Percentiles rank a stretch among this genome's conserved stretches.
phyloP scores from a whole-genome alignment of 768 basidiomycete genomes.

The Suillus spraguei region DNA sequence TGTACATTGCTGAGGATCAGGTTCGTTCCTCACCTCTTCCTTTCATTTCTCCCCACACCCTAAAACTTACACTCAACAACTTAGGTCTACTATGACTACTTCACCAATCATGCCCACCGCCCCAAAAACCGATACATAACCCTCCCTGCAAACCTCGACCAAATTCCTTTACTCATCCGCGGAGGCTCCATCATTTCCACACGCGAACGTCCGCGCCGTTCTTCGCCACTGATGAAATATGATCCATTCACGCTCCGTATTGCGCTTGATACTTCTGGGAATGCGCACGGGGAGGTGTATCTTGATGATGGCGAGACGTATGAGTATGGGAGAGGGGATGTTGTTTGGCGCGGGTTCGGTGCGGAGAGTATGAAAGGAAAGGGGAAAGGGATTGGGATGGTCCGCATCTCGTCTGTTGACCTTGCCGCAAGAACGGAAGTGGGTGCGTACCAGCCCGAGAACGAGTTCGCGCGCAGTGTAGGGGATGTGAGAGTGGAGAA shows the following conservation, averaged over 20 bases:
- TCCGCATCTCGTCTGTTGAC: slow-evolving; percentile 54
- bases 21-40: slow-evolving; percentile 37
- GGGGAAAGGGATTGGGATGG: slow-evolving; percentile 39
- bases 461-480: slow-evolving; percentile 70
- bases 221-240: slow-evolving; percentile 51
- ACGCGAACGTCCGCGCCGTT: slow-evolving; percentile 82
- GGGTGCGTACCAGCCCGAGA: slow-evolving; percentile 50
- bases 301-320: slow-evolving; percentile 89
- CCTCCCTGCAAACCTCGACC: slow-evolving; percentile 77
- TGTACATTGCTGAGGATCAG: slow-evolving; percentile 90
- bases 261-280: slow-evolving; percentile 61
- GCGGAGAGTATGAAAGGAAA: slow-evolving; percentile 37
- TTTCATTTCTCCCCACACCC: not conserved
- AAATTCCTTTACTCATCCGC: slow-evolving; percentile 83
- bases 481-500: slow-evolving; percentile 75
- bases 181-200: slow-evolving; percentile 91
- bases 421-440: slow-evolving; percentile 39
- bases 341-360: slow-evolving; percentile 85
- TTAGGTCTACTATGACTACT: slow-evolving; percentile 83
- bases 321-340: slow-evolving; percentile 71
- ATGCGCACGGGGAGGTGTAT: slow-evolving; percentile 85
- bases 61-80: not conserved
- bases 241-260: slow-evolving; percentile 28
- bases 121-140: slow-evolving; percentile 58
- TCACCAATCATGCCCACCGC: not conserved